Base-by-base conservation (phyloP, 176 grass and related monocot species). In the Aechmea fasciata region DNA sequence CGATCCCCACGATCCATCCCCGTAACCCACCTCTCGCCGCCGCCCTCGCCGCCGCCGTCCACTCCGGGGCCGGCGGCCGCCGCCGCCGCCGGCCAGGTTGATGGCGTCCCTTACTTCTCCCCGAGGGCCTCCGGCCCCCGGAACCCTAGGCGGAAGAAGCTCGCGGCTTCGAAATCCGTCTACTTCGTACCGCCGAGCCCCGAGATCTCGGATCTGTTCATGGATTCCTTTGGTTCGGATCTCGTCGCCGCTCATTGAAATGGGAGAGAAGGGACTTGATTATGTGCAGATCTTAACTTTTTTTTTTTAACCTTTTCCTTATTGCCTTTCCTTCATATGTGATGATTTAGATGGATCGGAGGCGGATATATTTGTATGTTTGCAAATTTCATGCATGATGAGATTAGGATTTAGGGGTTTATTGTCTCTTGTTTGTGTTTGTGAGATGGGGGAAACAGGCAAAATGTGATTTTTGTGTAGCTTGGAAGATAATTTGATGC, bases 131-230 rank as follows among this genome's bases (percentile, higher is more conserved):
- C 59, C 11, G 74, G 86, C 26, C 77, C 55, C 13, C 77, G 86
- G 47, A 90, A 82, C 54, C 84, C 85, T 13, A 76, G 84, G 22
- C 87, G 89, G 33, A 99, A 93, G 89, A 99, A 84, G 80, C 86
- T 99, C 17, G 74, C 81, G 6, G 87, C 94, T 2, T 75, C 80
- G 10, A 69, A 76, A 12, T 68, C 55, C 53, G 75, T 88, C 6
- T 77, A 79, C 17, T 90, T 93, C 52, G 83, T 76, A 13, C 84
- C 89, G 2, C 66, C 85, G 10, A 72, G 70, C 57, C 65, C 66
- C 3, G 33, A 74, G 29, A 54, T 79, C 52, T 50, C 72, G 49
- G 89, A 82, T 14, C 66, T 48, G 28, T 59, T 51, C 0, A 75
- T 48, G 69, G 72, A 19, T 57, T 75, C 50, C 1, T 80, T 11